Evolutionary conservation across 2,329 filamentous ascomycete species (phyloP).

Genomic region (Trichoderma sp.): DNA sequence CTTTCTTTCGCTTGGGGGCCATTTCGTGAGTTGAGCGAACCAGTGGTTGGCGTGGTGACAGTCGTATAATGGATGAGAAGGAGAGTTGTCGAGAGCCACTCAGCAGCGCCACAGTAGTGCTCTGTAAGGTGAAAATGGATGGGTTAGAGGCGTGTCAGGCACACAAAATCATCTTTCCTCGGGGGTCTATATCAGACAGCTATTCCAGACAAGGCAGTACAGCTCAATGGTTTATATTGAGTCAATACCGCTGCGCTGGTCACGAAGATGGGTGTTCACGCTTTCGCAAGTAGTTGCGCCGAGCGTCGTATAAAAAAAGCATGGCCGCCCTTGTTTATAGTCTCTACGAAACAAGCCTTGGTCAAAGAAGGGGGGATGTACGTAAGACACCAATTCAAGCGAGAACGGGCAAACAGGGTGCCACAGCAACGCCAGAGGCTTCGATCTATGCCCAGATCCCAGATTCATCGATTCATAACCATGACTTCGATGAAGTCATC

Average conservation of each 20-base stretch:
- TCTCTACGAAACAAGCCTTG: not conserved
- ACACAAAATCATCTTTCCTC: not conserved
- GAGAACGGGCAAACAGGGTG: conserved; percentile 4
- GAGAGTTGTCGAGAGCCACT: conserved; percentile 3
- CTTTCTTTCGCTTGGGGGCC: conserved; percentile 45
- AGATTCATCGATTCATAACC: conserved; percentile 19
- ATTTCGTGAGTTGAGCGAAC: conserved; percentile 32
- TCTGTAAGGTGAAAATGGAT: not conserved
- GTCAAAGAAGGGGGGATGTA: conserved; percentile 1
- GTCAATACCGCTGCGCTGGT: not conserved
- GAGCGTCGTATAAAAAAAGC: not conserved
- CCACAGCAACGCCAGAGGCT: conserved; percentile 8
- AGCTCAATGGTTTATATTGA: not conserved
- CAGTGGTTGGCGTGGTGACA: not conserved
- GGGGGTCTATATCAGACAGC: not conserved
- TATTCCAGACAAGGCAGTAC: not conserved
- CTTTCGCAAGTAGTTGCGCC: not conserved
- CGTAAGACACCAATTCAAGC: conserved; percentile 3
- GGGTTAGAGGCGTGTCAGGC: not conserved
- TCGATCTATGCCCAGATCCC: conserved; percentile 19
- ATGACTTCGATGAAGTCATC: conserved; percentile 24
- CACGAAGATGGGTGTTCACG: not conserved
- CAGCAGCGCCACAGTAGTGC: not conserved
- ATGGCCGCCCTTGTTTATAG: not conserved
- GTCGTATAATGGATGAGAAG: not conserved